These are phyloP conservation scores for Talaromyces ruber DNA, from an alignment of 495 filamentous ascomycete species.

Conservation along the genomic window DNA sequence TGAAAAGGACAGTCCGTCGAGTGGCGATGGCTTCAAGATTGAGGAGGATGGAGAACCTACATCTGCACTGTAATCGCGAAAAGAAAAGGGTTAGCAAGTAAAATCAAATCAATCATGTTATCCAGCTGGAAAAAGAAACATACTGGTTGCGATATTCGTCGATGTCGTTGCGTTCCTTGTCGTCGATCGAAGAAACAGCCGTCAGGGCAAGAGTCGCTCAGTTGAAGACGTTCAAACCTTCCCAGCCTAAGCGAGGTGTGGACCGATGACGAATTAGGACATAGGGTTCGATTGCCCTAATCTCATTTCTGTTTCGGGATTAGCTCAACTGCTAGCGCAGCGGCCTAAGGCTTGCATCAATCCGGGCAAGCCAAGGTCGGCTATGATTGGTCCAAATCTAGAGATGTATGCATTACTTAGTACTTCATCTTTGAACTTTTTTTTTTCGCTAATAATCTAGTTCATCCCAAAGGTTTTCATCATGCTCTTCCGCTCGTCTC, in stretches of 20 bases:
- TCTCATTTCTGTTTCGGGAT: not conserved
- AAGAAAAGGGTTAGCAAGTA: constrained; percentile 27
- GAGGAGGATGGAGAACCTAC: constrained; percentile 40
- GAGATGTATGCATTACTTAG: not conserved
- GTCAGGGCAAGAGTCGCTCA: constrained; percentile 33
- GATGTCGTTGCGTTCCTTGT: constrained; percentile 27
- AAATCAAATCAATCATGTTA: constrained; percentile 8
- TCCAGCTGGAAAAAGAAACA: constrained; percentile 20
- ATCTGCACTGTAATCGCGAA: constrained; percentile 63
- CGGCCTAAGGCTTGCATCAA: not conserved
- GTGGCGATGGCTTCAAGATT: constrained; percentile 11
- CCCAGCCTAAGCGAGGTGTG: constrained; percentile 7
- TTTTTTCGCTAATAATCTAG: not conserved
- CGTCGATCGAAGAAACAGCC: constrained; percentile 35
- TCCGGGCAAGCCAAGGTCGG: not conserved
- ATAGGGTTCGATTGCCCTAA: constrained; percentile 6
- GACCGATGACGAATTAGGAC: constrained; percentile 6
- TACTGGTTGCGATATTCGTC: constrained; percentile 54
- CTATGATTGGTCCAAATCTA: not conserved
- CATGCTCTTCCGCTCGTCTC: constrained; percentile 22
- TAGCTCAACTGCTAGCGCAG: not conserved
- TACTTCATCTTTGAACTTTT: not conserved
- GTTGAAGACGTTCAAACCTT: not conserved
- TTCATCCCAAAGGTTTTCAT: constrained; percentile 1
- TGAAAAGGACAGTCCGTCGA: constrained; percentile 16